Evolutionary conservation across 2,329 filamentous ascomycete genomes (phyloP).

Genomic region (Xylariaceae sp.): DNA sequence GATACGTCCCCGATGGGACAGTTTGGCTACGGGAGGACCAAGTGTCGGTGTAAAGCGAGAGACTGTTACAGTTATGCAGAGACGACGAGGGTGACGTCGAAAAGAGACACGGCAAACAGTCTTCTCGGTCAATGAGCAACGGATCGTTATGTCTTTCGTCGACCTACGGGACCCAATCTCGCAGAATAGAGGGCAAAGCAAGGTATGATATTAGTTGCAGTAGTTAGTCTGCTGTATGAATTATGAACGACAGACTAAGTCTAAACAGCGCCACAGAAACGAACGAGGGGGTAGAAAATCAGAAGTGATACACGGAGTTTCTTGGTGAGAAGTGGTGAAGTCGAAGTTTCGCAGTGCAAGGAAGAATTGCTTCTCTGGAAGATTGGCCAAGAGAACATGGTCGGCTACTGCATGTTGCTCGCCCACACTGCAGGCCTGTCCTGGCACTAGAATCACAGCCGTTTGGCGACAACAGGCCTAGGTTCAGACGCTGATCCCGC

Average conservation of each 20-base stretch:
- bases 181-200: not conserved
- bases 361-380: not conserved
- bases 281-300: slow-evolving; percentile 47
- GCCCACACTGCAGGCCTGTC: too few species aligned
- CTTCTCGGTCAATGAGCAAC: not conserved
- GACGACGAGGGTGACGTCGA: too few species aligned
- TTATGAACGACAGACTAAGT: slow-evolving; percentile 31
- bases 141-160: slow-evolving; percentile 11
- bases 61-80: too few species aligned
- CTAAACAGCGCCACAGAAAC: slow-evolving; percentile 48
- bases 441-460: too few species aligned
- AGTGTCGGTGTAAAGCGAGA: not conserved
- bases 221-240: slow-evolving; percentile 2
- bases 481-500: too few species aligned
- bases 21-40: not conserved
- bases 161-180: not conserved
- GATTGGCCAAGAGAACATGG: not conserved
- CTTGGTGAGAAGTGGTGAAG: slow-evolving; percentile 8
- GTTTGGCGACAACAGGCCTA: too few species aligned
- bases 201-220: too few species aligned
- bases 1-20: not conserved
- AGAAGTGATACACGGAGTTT: slow-evolving; percentile 12
- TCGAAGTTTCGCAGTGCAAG: slow-evolving; percentile 8
- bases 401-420: too few species aligned
- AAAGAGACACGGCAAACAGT: too few species aligned